A percentile compares a stretch with the other conserved stretches of the same genome.
These are phyloP conservation scores for Moesziomyces globuligerus DNA, from an alignment of 1,284 basidiomycete species.

Conservation along the genomic window DNA sequence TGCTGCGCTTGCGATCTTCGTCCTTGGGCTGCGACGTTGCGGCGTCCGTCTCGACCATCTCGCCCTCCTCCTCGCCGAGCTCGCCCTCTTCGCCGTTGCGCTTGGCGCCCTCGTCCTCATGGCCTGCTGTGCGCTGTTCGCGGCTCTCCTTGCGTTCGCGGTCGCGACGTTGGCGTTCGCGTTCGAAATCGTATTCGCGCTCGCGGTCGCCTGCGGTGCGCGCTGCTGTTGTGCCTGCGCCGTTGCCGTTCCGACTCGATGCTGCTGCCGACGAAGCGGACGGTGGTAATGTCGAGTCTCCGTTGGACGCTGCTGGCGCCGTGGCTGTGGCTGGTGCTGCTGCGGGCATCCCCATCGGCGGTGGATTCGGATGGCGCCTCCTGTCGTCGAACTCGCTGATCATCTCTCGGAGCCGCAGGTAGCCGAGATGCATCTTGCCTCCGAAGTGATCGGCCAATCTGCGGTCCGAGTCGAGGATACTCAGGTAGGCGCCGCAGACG, in stretches of 20 bases:
- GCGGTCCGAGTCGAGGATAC: conserved; percentile 96
- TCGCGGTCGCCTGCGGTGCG: conserved; percentile 38
- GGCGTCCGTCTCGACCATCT: conserved; percentile 21
- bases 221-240: conserved; percentile 3
- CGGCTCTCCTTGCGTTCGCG: conserved; percentile 46
- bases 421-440: conserved; percentile 99
- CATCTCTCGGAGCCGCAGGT: conserved; percentile 95
- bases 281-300: conserved; percentile 2
- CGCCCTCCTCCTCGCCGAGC: conserved; percentile 31
- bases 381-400: conserved; percentile 74
- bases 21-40: conserved; percentile 28
- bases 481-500: conserved; percentile 98
- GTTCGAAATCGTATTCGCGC: conserved; percentile 44
- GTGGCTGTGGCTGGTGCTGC: conserved; percentile 9
- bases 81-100: conserved; percentile 36
- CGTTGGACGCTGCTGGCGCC: conserved; percentile 15
- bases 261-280: conserved; percentile 2
- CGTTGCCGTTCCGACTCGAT: conserved; percentile 8
- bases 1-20: conserved; percentile 45
- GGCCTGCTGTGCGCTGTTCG: conserved; percentile 28
- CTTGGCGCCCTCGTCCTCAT: conserved; percentile 9
- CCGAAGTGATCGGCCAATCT: conserved; percentile 99
- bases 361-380: conserved; percentile 34
- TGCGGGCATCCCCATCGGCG: conserved; percentile 35
- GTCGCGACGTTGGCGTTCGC: conserved; percentile 43